Conservation (phyloP, 2,329 filamentous ascomycete species). For the Cylindrodendrum hubeiense region DNA sequence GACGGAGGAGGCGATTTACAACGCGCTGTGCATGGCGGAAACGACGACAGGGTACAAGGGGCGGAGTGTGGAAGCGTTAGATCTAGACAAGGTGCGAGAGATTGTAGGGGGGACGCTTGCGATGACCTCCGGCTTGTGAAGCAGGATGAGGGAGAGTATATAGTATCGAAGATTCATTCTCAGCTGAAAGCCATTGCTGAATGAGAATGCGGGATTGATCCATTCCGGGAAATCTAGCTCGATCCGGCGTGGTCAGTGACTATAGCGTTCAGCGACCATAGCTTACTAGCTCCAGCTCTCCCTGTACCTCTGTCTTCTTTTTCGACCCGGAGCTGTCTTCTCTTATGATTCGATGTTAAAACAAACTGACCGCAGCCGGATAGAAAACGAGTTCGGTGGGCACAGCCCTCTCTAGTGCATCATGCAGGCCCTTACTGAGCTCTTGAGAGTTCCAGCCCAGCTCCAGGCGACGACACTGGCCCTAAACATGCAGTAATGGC, state of each 20-base stretch:
- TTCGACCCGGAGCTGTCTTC: neutral
- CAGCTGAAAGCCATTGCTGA: neutral
- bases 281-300: neutral
- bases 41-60: slow-evolving; percentile 67
- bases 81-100: slow-evolving; percentile 59
- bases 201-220: neutral
- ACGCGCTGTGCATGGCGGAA: slow-evolving; percentile 71
- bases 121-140: neutral
- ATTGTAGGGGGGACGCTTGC: slow-evolving; percentile 53
- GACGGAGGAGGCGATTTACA: slow-evolving; percentile 75
- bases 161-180: neutral
- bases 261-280: too few species aligned
- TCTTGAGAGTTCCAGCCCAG: too few species aligned
- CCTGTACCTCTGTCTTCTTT: neutral
- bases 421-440: neutral
- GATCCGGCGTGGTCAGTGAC: neutral
- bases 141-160: neutral
- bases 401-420: too few species aligned
- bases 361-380: too few species aligned
- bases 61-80: slow-evolving; percentile 61
- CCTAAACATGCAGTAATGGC: neutral
- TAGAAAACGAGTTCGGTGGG: too few species aligned
- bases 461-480: neutral
- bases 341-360: too few species aligned
- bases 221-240: neutral